phyloP scores from a whole-genome alignment of 2,329 filamentous ascomycete genomes.

The Botryotinia globosa region DNA sequence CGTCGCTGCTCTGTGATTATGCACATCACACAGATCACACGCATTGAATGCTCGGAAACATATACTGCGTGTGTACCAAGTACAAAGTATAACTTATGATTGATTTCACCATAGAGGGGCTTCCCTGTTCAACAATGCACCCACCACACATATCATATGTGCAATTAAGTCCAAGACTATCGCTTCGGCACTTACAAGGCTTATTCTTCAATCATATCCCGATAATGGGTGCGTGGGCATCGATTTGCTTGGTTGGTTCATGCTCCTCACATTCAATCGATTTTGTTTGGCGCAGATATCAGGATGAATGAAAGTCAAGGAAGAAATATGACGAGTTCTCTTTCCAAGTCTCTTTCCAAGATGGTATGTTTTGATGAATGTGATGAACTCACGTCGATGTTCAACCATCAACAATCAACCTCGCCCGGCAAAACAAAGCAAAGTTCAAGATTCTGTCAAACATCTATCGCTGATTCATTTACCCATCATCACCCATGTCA shows the following conservation, averaged over 20 bases:
- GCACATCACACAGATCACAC: neutral
- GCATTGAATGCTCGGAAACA: neutral
- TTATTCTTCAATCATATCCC: conserved; percentile 23
- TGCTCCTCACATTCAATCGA: neutral
- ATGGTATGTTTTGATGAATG: neutral
- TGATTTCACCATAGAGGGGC: neutral
- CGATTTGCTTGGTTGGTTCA: neutral
- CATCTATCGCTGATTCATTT: neutral
- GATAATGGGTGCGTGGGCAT: conserved; percentile 23
- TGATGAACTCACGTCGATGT: neutral
- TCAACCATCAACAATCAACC: neutral
- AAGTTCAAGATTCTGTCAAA: neutral
- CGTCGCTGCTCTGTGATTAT: neutral
- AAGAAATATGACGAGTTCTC: neutral
- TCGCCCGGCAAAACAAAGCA: neutral
- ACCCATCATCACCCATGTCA: neutral
- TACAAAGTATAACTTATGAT: neutral
- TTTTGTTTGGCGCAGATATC: neutral
- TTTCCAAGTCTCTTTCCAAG: neutral
- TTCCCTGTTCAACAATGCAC: conserved; percentile 8
- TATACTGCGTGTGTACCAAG: neutral
- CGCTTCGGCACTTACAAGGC: conserved; percentile 28
- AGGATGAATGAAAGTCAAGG: neutral
- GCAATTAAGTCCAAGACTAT: neutral
- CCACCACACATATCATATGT: too few relatives aligned